Base-by-base conservation (phyloP, 805 yeast species). In the Candida succiphila region DNA sequence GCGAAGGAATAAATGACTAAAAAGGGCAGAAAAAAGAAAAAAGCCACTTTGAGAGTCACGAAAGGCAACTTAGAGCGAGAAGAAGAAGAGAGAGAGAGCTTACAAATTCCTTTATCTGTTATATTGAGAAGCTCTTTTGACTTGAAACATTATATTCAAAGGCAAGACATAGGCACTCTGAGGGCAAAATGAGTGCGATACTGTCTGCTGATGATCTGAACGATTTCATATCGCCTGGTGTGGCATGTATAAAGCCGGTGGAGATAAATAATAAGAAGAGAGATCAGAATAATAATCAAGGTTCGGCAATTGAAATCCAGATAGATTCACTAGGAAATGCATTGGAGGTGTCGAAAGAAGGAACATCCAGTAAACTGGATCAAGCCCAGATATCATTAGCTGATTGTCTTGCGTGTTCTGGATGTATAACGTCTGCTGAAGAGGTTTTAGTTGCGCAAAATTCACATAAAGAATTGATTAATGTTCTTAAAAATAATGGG, bases 361-460 rank as follows among this genome's bases (percentile, higher is more conserved):
- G 74, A 38, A 60, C 61, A 5, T 49, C 65, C 4, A 64, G 67
- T 24, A 60, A 63, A 15, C 61, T 86, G 6, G 69, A 78, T 19
- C 77, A 86, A 33, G 97, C 96, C 0, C 89, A 83, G 42, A 89
- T 92, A 30, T 81, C 92, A 2, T 60, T 92, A 32, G 78, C 87
- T 15, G 98, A 92, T 61, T 92, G 98, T 57, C 63, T 92, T 34
- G 98, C 98, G 0, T 92, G 98, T 51, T 77, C 94, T 7, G 98
- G 98, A 1, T 92, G 98, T 55, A 86, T 92, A 35, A 92, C 98
- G 0, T 83, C 95, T 4, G 94, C 96, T n/a, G 98, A 92, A 52
- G 95, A 89, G 41, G 86, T 92, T 6, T 61, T 92, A 30, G 81
- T 92, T 27, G 85, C 95, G 2, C 79, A 85, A 43, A 98, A 92